These are phyloP conservation scores for Sphaerobolus stellatus DNA, from an alignment of 1,284 basidiomycete genomes.

Conservation along the genomic window DNA sequence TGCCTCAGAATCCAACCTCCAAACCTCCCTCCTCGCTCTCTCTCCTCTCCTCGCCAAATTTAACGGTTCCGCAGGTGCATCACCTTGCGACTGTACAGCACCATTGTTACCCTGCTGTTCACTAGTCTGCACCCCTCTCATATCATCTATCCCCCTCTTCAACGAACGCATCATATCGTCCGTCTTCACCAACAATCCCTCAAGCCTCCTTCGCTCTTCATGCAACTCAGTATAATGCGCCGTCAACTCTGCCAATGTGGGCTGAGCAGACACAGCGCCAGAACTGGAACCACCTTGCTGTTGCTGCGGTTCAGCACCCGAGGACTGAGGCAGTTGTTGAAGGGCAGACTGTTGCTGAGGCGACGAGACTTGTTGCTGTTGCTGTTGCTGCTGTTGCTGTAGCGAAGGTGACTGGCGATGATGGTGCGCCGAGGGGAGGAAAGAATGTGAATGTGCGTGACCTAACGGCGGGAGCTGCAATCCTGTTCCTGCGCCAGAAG, in stretches of 20 bases:
- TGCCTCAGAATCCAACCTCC: no score
- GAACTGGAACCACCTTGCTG: background rate
- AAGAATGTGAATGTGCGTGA: background rate
- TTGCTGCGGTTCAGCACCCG: conserved; percentile 2
- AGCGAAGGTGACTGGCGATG: no score
- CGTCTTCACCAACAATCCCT: conserved; percentile 71
- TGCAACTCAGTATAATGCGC: conserved; percentile 63
- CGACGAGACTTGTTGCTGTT: background rate
- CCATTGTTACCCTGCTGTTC: no score
- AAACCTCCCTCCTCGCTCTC: background rate
- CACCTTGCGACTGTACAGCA: background rate
- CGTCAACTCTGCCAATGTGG: conserved; percentile 61
- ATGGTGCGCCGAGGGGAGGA: no score
- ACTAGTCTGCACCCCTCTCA: no score
- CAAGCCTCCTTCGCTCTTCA: conserved; percentile 58
- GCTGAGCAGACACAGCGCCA: conserved; percentile 24
- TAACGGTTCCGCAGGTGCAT: background rate
- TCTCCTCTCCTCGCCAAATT: background rate
- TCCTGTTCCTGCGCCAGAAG: no score
- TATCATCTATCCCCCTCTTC: conserved; percentile 71
- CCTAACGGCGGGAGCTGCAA: no score
- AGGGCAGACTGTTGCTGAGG: background rate
- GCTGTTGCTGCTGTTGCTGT: background rate
- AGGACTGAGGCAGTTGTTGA: background rate
- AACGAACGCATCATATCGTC: conserved; percentile 68